Conservation (phyloP, 805 yeast species). For the Ogataea thermomethanolica region DNA sequence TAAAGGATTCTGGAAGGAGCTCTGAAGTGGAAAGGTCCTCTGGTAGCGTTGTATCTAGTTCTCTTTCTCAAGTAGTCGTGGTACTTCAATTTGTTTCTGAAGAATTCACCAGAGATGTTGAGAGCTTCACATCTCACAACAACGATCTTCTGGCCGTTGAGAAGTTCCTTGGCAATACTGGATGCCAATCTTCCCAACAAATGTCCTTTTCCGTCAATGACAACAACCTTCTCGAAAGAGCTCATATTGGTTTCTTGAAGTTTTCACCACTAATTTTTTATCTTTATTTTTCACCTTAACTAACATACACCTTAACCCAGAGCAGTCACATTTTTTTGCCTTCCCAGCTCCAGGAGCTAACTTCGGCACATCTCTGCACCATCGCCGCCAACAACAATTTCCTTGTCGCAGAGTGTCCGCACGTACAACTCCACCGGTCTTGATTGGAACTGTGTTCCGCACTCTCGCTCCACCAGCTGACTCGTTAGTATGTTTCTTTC, state of each 20-base stretch:
- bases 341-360: not conserved
- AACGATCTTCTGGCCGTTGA: conserved; percentile 97
- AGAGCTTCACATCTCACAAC: conserved; percentile 96
- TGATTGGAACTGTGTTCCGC: conserved; percentile 15
- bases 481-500: conserved; percentile 2
- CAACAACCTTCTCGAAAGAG: conserved; percentile 95
- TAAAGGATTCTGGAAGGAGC: conserved; percentile 99
- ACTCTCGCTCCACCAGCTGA: conserved; percentile 19
- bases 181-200: conserved; percentile 99
- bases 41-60: conserved; percentile 96
- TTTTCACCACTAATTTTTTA: conserved; percentile 12
- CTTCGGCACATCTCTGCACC: conserved; percentile 5
- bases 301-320: conserved; percentile 6
- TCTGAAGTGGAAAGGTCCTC: conserved; percentile 99
- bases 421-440: conserved; percentile 21
- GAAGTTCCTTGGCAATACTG: conserved; percentile 95
- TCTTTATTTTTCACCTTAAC: conserved; percentile 8
- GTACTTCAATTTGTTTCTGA: conserved; percentile 99
- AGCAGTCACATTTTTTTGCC: conserved; percentile 8
- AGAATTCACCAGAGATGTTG: conserved; percentile 99
- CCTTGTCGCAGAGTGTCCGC: conserved; percentile 23
- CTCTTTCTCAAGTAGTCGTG: conserved; percentile 99
- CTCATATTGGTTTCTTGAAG: conserved; percentile 47
- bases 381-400: conserved; percentile 10
- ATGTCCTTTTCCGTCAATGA: conserved; percentile 99